phyloP scores from a whole-genome alignment of 177 flowering plant genomes.

The Vitis hybrid region DNA sequence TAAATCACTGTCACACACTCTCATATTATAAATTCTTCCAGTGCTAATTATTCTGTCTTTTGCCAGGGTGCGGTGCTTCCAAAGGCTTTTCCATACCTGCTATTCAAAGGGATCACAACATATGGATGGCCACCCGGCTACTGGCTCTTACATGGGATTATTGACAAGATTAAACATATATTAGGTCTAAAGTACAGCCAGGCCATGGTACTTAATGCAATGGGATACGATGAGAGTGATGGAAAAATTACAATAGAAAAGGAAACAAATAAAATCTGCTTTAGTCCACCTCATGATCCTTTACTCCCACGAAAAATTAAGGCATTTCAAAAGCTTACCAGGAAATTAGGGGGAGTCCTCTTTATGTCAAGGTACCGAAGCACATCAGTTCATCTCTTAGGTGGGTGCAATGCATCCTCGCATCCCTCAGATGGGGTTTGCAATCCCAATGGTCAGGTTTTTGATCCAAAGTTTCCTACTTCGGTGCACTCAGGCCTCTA shows the following conservation, averaged over 20 bases:
- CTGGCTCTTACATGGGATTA: slow-evolving; percentile 51
- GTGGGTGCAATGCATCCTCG: slow-evolving; percentile 63
- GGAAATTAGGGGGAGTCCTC: slow-evolving; percentile 60
- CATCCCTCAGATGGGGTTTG: slow-evolving; percentile 56
- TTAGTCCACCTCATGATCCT: slow-evolving; percentile 46
- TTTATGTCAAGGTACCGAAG: slow-evolving; percentile 56
- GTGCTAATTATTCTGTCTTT: not conserved
- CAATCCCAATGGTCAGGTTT: slow-evolving; percentile 54
- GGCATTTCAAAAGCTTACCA: slow-evolving; percentile 51
- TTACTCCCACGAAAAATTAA: slow-evolving; percentile 43
- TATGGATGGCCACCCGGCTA: slow-evolving; percentile 46
- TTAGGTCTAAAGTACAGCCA: slow-evolving; percentile 32
- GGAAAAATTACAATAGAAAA: slow-evolving; percentile 49
- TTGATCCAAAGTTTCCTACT: slow-evolving; percentile 18
- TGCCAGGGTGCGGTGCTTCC: slow-evolving; percentile 55
- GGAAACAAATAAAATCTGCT: slow-evolving; percentile 35
- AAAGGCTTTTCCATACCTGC: slow-evolving; percentile 42
- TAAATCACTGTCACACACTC: not conserved
- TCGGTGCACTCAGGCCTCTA: slow-evolving; percentile 52
- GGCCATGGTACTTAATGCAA: slow-evolving; percentile 43
- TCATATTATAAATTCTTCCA: not conserved
- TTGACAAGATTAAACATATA: slow-evolving; percentile 38
- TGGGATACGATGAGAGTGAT: slow-evolving; percentile 53
- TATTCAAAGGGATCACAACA: slow-evolving; percentile 49
- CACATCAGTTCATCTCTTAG: slow-evolving; percentile 67